These are phyloP conservation scores for Taphrina wiesneri DNA, from an alignment of 1,139 yeast genomes.

Conservation along the genomic window DNA sequence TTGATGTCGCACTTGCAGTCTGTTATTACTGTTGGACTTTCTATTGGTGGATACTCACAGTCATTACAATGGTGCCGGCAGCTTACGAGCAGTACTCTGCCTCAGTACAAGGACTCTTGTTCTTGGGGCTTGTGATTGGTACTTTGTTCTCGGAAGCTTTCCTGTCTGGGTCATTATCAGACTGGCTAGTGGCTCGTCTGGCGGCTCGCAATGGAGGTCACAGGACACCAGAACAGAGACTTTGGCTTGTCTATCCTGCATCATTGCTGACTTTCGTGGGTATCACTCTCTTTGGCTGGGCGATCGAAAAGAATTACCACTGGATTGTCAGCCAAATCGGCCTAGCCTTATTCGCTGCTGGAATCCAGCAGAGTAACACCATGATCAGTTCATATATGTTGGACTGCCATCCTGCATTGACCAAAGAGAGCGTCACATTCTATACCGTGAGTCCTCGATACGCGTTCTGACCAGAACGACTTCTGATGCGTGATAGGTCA, in stretches of 20 bases:
- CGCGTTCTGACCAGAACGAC: background rate
- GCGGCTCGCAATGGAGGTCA: slow-evolving; percentile 19
- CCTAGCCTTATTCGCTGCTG: slow-evolving; percentile 33
- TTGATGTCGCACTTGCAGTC: slow-evolving; percentile 31
- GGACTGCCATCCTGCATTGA: slow-evolving; percentile 33
- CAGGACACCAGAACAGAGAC: slow-evolving; percentile 35
- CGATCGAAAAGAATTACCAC: slow-evolving; percentile 34
- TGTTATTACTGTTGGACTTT: slow-evolving; percentile 30
- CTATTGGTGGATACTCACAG: slow-evolving; percentile 35
- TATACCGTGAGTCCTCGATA: slow-evolving; percentile 16
- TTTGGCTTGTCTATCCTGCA: slow-evolving; percentile 35
- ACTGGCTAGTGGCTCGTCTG: slow-evolving; percentile 28
- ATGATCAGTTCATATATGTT: slow-evolving; percentile 33
- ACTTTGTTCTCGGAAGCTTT: slow-evolving; percentile 33
- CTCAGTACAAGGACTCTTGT: slow-evolving; percentile 33
- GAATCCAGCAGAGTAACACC: slow-evolving; percentile 35
- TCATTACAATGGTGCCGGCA: slow-evolving; percentile 35
- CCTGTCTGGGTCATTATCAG: slow-evolving; percentile 33
- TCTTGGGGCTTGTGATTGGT: slow-evolving; percentile 34
- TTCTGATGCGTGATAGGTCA: background rate
- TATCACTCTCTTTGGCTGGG: slow-evolving; percentile 33
- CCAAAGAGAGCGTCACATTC: slow-evolving; percentile 33
- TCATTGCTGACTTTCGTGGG: slow-evolving; percentile 32
- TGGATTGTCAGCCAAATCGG: slow-evolving; percentile 36
- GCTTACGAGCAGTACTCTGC: slow-evolving; percentile 33